Evolutionary conservation across 106 monocot genomes (phyloP).

Genomic region (Alisma plantagoaquatica): DNA sequence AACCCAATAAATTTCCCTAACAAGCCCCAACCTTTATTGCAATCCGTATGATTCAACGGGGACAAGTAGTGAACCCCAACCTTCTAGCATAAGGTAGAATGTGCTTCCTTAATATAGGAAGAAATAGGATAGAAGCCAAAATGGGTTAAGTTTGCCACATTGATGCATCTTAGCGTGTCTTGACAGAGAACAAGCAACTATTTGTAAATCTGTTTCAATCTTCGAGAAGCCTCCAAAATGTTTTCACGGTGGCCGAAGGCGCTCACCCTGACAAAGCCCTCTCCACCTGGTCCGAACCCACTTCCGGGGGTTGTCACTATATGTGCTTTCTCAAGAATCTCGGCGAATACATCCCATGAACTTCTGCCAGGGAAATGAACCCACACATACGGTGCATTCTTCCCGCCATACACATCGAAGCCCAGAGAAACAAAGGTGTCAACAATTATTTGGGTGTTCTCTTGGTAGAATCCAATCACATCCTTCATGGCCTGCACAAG

Average conservation of each 20-base stretch:
- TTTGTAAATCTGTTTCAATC: constrained; percentile 75
- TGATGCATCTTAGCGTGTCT: too few relatives aligned
- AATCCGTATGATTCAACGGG: too few relatives aligned
- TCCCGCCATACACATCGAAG: constrained; percentile 79
- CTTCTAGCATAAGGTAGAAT: too few relatives aligned
- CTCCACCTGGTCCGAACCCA: constrained; percentile 88
- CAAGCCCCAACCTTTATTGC: too few relatives aligned
- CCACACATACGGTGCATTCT: constrained; percentile 97
- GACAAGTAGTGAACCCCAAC: too few relatives aligned
- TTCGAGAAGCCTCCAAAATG: constrained; percentile 69
- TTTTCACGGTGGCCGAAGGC: constrained; percentile 89
- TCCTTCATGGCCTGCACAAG: constrained; percentile 65
- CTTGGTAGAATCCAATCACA: constrained; percentile 71
- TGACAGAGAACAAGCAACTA: constrained; percentile 11
- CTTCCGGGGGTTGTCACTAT: constrained; percentile 97
- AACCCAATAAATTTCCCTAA: too few relatives aligned
- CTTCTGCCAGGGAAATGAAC: constrained; percentile 81
- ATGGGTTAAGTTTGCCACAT: too few relatives aligned
- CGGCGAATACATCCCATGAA: constrained; percentile 93
- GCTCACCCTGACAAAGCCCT: constrained; percentile 86
- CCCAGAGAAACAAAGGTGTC: constrained; percentile 80
- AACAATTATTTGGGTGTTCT: constrained; percentile 69
- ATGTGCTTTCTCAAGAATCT: constrained; percentile 90
- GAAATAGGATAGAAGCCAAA: too few relatives aligned
- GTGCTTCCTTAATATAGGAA: too few relatives aligned